A percentile compares a stretch with the other conserved stretches of the same genome.
phyloP scores from a whole-genome alignment of 257 asterid genomes.

The Gynochthodes officinalis region DNA sequence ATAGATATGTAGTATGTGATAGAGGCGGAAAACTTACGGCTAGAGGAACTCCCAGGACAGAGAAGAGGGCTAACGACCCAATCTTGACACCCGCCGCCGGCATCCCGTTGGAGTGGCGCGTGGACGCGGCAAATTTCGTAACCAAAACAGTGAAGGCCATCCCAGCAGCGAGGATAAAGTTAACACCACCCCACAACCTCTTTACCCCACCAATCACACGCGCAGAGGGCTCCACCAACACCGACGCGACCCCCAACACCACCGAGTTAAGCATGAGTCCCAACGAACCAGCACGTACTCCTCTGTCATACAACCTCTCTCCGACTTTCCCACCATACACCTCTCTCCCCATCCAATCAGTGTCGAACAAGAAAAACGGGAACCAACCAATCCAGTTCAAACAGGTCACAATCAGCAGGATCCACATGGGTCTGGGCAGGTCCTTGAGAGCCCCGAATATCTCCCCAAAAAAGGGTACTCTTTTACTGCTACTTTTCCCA shows the following conservation, averaged over 20 bases:
- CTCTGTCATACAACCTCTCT: conserved; percentile 27
- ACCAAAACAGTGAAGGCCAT: conserved; percentile 63
- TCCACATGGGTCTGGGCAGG: conserved; percentile 30
- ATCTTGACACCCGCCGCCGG: conserved; percentile 50
- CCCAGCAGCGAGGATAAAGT: conserved; percentile 64
- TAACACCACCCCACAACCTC: conserved; percentile 69
- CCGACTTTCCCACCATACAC: conserved; percentile 28
- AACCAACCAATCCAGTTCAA: conserved; percentile 37
- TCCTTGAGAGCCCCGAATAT: conserved; percentile 20
- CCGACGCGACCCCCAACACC: conserved; percentile 63
- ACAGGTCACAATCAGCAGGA: conserved; percentile 28
- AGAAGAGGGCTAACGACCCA: conserved; percentile 63
- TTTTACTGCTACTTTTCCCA: not conserved
- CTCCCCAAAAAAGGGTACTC: conserved; percentile 19
- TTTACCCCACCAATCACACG: conserved; percentile 53
- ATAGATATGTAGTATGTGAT: not conserved
- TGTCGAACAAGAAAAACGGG: conserved; percentile 31
- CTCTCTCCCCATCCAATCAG: conserved; percentile 40
- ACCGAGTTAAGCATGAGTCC: conserved; percentile 74
- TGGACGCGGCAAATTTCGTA: conserved; percentile 56
- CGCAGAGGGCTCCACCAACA: conserved; percentile 45
- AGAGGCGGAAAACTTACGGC: conserved; percentile 41
- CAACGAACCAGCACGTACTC: conserved; percentile 84
- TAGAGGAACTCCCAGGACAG: conserved; percentile 77
- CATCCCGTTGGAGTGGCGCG: conserved; percentile 29